Base-by-base conservation (phyloP, 1,284 basidiomycete genomes). In the Mycosarcoma maydis region DNA sequence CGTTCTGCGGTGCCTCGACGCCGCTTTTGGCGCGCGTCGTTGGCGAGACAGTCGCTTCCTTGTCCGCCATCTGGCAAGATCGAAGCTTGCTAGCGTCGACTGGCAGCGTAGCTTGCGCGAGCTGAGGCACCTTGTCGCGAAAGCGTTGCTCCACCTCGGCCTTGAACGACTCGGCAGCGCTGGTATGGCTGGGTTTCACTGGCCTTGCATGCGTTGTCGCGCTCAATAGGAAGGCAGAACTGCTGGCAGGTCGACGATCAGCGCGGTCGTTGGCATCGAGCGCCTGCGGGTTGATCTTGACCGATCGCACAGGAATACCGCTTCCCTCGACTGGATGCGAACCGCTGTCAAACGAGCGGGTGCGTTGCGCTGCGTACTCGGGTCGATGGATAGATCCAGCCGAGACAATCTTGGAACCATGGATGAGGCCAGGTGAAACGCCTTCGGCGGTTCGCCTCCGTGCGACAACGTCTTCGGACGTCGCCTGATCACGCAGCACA, bases 231-330 rank as follows among this genome's bases (percentile, higher is more conserved):
- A 52, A 64, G 3, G 60, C 60, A 3, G 60, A 64, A 29, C 6
- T 41, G 4, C 16, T 29, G 13, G 43, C 19, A 7, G 60, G 49
- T 9, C 49, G 32, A 8, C 60, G 58, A 33, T 58, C 62, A 3
- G 66, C 48, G n/a, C 62, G 51, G 19, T 62, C 50, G 30, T 47
- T 50, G 22, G 46, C 39, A 30, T 76, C 73, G 13, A 76, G 64
- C 10, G 24, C 44, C 22, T 82, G 80, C 0, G 68, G 50, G 30
- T 80, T 80, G 20, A 83, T 66, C 54, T 77, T 82, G 49, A 79
- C 77, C 10, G 83, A 80, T 20, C 80, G 76, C 11, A 84, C 72
- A 0, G 84, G 84, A 32, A 79, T 80, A 3, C 74, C 78, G 8
- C 80, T 82, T 40, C 83, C 84, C 5, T 82, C 78, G 11, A 84